Percentiles rank a stretch among this genome's conserved stretches.
These are phyloP conservation scores for Emmonsiellopsis sp. DNA, from an alignment of 2,329 filamentous ascomycete species.

Conservation along the genomic window DNA sequence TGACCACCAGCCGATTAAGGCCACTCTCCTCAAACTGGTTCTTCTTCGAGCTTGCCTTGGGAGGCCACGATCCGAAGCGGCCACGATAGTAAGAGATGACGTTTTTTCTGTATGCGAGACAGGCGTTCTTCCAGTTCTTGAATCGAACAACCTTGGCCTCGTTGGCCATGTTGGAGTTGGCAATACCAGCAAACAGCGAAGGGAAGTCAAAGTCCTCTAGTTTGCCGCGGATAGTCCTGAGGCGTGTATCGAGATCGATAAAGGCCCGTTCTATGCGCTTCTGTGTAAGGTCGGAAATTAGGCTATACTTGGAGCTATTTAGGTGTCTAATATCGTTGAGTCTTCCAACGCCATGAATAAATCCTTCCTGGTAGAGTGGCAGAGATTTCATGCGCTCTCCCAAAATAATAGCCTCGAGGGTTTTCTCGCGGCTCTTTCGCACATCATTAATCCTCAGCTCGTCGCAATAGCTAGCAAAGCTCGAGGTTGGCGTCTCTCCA, in stretches of 20 bases:
- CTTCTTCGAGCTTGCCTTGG: constrained; percentile 85
- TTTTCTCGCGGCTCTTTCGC: constrained; percentile 73
- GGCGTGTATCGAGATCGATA: constrained; percentile 65
- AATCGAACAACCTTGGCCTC: constrained; percentile 74
- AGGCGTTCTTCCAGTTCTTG: constrained; percentile 71
- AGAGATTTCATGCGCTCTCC: constrained; percentile 78
- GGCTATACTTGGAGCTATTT: constrained; percentile 57
- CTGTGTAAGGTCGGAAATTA: constrained; percentile 61
- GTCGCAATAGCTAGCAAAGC: constrained; percentile 55
- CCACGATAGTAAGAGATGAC: constrained; percentile 60
- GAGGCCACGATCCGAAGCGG: constrained; percentile 71
- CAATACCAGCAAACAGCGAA: constrained; percentile 76
- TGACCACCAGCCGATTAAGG: constrained; percentile 72
- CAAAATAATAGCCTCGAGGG: constrained; percentile 77
- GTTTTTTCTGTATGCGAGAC: constrained; percentile 64
- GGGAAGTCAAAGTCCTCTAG: constrained; percentile 89
- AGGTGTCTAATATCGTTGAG: constrained; percentile 62
- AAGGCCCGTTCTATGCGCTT: constrained; percentile 75
- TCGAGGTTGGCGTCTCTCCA: constrained; percentile 48
- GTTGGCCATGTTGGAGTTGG: constrained; percentile 66
- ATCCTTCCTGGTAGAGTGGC: constrained; percentile 80
- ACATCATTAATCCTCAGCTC: constrained; percentile 72
- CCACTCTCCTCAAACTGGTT: constrained; percentile 79
- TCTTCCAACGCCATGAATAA: constrained; percentile 83
- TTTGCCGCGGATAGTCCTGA: constrained; percentile 59